Evolutionary conservation across 2,329 filamentous ascomycete genomes (phyloP).

Genomic region (Epicoccum nigrum): DNA sequence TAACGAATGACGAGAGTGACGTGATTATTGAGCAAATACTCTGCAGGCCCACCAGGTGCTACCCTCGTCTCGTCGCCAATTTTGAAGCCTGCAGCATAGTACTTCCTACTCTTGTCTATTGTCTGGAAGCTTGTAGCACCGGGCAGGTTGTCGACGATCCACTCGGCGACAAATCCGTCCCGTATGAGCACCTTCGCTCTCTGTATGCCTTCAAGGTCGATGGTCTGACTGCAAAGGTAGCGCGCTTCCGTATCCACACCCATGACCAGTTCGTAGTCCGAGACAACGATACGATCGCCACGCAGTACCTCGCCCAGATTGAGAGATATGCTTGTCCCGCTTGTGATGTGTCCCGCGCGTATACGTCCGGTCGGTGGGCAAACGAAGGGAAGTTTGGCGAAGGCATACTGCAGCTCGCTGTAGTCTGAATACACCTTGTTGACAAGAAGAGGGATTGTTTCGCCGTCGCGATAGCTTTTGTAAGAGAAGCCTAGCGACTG

Average conservation of each 20-base stretch:
- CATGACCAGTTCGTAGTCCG: slow-evolving; percentile 82
- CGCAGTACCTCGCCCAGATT: slow-evolving; percentile 88
- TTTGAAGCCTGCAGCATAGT: slow-evolving; percentile 90
- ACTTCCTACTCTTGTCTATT: slow-evolving; percentile 81
- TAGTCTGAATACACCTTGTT: slow-evolving; percentile 93
- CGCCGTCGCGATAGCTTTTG: slow-evolving; percentile 76
- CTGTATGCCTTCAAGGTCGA: slow-evolving; percentile 68
- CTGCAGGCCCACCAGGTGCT: slow-evolving; percentile 63
- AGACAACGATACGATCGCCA: slow-evolving; percentile 82
- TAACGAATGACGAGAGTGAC: slow-evolving; percentile 84
- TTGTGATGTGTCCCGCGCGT: slow-evolving; percentile 70
- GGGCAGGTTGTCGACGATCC: slow-evolving; percentile 91
- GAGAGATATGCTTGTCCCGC: slow-evolving; percentile 77
- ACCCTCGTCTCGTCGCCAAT: slow-evolving; percentile 76
- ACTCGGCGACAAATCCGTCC: slow-evolving; percentile 85
- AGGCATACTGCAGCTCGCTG: slow-evolving; percentile 89
- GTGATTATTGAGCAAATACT: slow-evolving; percentile 85
- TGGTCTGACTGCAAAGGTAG: slow-evolving; percentile 72
- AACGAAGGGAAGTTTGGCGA: slow-evolving; percentile 85
- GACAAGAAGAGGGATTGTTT: slow-evolving; percentile 81
- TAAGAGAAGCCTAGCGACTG: slow-evolving; percentile 73
- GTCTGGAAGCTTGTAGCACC: slow-evolving; percentile 89
- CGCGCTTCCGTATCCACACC: slow-evolving; percentile 74
- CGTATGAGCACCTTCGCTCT: slow-evolving; percentile 74
- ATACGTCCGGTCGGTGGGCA: slow-evolving; percentile 76